Percentiles rank a stretch among this genome's conserved stretches.
phyloP scores from a whole-genome alignment of 1,139 yeast species.

The Wickerhamiella pararugosa region DNA sequence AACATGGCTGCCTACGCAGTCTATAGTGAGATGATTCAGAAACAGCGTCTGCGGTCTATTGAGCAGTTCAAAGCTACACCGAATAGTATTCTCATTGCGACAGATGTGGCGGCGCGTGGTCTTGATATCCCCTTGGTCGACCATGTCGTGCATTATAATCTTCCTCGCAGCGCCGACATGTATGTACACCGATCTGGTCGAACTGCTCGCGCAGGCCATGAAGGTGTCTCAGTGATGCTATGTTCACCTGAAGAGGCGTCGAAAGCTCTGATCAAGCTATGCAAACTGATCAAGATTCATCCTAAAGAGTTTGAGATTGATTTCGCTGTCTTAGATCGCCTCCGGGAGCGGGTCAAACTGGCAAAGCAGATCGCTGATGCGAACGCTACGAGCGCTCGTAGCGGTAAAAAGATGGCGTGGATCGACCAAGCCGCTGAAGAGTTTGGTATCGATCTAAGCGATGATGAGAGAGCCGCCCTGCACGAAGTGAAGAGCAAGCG shows the following conservation, averaged over 20 bases:
- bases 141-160: slow-evolving; percentile 91
- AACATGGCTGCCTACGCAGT: slow-evolving; percentile 63
- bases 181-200: slow-evolving; percentile 95
- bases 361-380: slow-evolving; percentile 68
- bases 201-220: slow-evolving; percentile 90
- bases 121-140: slow-evolving; percentile 82
- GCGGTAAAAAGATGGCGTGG: slow-evolving; percentile 68
- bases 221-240: slow-evolving; percentile 85
- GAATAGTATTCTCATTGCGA: slow-evolving; percentile 64
- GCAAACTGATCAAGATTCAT: slow-evolving; percentile 44
- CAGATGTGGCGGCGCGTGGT: slow-evolving; percentile 98
- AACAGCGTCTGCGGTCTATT: slow-evolving; percentile 72
- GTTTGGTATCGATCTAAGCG: slow-evolving; percentile 63
- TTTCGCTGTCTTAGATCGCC: slow-evolving; percentile 50
- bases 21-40: slow-evolving; percentile 92
- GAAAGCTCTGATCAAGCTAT: slow-evolving; percentile 67
- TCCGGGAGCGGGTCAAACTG: slow-evolving; percentile 51
- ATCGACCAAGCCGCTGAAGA: slow-evolving; percentile 85
- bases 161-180: slow-evolving; percentile 89
- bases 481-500: slow-evolving; percentile 45
- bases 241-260: slow-evolving; percentile 88
- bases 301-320: slow-evolving; percentile 68
- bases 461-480: slow-evolving; percentile 31
- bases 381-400: slow-evolving; percentile 41
- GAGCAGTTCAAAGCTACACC: slow-evolving; percentile 40